Conservation (phyloP, 805 yeast genomes). For the Wickerhamiella lipophila region DNA sequence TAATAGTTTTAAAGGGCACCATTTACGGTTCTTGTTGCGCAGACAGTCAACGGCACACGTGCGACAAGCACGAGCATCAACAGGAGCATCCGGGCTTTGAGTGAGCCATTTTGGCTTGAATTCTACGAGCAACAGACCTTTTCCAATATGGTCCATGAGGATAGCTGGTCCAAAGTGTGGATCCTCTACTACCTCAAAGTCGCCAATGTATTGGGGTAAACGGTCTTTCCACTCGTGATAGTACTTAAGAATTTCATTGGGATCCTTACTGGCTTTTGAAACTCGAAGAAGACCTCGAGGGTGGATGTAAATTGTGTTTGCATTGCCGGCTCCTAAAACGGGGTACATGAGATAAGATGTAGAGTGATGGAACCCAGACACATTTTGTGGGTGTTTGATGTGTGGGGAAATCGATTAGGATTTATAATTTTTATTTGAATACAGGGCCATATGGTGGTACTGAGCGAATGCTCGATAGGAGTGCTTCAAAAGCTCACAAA, state of each 20-base stretch:
- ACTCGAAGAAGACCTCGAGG: slow-evolving; percentile 28
- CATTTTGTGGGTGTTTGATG: too few species aligned
- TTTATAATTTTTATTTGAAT: too few species aligned
- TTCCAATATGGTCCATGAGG: slow-evolving; percentile 18
- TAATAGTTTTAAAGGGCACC: slow-evolving; percentile 39
- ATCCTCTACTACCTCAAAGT: slow-evolving; percentile 12
- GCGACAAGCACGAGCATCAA: slow-evolving; percentile 34
- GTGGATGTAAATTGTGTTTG: slow-evolving; percentile 22
- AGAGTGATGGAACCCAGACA: too few species aligned
- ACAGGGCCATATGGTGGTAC: too few species aligned
- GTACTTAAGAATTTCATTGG: slow-evolving; percentile 28
- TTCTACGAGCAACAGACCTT: slow-evolving; percentile 30
- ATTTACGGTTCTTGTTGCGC: slow-evolving; percentile 29
- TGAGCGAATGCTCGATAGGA: too few species aligned
- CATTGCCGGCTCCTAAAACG: slow-evolving; percentile 13
- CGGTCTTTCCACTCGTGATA: slow-evolving; percentile 19
- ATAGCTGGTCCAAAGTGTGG: slow-evolving; percentile 13
- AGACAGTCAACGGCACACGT: slow-evolving; percentile 42
- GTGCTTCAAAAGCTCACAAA: too few species aligned
- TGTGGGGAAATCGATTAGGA: too few species aligned
- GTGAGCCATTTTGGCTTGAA: slow-evolving; percentile 53
- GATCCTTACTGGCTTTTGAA: slow-evolving; percentile 28
- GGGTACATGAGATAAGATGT: background rate
- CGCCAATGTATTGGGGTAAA: slow-evolving; percentile 17
- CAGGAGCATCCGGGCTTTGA: slow-evolving; percentile 34